phyloP scores from a whole-genome alignment of 495 filamentous ascomycete genomes.

The Physcia stellaris region DNA sequence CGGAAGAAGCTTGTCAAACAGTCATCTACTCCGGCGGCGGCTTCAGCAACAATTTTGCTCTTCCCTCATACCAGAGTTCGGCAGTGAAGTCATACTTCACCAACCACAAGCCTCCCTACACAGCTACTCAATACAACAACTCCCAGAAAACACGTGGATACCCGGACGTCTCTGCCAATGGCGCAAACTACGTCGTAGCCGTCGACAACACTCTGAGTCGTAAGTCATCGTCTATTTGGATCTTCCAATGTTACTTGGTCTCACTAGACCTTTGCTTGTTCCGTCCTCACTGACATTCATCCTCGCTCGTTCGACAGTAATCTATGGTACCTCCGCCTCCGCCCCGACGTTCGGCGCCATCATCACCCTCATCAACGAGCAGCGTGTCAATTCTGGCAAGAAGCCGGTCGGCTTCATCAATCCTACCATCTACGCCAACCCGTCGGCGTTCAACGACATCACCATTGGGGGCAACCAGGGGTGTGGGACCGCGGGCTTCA shows the following conservation, averaged over 20 bases:
- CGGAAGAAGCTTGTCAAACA: conserved; percentile 19
- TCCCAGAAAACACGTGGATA: conserved; percentile 21
- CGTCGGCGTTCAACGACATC: conserved; percentile 35
- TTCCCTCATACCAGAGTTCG: conserved; percentile 24
- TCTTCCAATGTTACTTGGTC: background rate
- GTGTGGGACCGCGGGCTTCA: conserved; percentile 36
- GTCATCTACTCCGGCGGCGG: conserved; percentile 31
- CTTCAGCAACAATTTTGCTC: conserved; percentile 30
- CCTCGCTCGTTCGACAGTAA: no score
- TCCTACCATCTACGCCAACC: conserved; percentile 33
- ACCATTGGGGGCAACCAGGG: conserved; percentile 31
- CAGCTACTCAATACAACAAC: conserved; percentile 8
- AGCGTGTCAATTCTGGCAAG: conserved; percentile 32
- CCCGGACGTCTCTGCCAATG: conserved; percentile 23
- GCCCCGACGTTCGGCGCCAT: conserved; percentile 25
- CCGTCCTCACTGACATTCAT: no score
- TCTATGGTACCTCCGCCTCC: conserved; percentile 26
- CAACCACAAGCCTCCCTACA: conserved; percentile 10
- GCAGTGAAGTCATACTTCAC: conserved; percentile 19
- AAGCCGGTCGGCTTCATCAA: conserved; percentile 38
- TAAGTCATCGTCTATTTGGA: background rate
- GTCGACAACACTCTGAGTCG: conserved; percentile 10
- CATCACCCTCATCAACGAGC: conserved; percentile 33
- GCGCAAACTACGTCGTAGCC: conserved; percentile 15
- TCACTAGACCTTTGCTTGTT: no score